Conservation (phyloP, 306 rosid genomes). For the Carpinus viminea region DNA sequence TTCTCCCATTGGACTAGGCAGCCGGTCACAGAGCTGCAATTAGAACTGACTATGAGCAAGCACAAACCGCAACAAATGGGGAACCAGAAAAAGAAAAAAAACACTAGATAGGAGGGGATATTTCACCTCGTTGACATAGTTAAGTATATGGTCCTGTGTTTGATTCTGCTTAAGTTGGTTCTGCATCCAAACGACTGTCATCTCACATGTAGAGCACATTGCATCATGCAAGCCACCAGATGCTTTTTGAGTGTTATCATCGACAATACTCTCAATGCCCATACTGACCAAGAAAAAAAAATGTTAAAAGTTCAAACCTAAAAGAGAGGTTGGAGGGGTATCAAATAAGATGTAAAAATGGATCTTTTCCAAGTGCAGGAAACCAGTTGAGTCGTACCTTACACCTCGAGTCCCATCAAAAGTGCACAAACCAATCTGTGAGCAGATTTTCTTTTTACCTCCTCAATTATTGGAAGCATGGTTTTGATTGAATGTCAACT, state of each 20-base stretch:
- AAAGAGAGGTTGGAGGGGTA: neutral
- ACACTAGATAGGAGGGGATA: neutral
- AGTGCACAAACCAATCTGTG: slow-evolving; percentile 65
- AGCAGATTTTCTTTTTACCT: slow-evolving; percentile 47
- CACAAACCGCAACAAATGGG: neutral
- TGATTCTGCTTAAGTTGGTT: slow-evolving; percentile 56
- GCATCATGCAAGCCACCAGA: slow-evolving; percentile 35
- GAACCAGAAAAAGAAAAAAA: neutral
- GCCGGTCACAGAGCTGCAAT: slow-evolving; percentile 63
- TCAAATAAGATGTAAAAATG: neutral
- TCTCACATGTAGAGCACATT: slow-evolving; percentile 58
- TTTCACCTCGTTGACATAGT: slow-evolving; percentile 57
- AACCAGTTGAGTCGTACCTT: slow-evolving; percentile 39
- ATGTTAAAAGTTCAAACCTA: neutral
- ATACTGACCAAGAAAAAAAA: slow-evolving; percentile 22
- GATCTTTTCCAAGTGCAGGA: neutral
- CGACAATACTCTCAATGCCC: slow-evolving; percentile 56
- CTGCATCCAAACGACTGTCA: slow-evolving; percentile 75
- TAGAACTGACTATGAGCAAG: slow-evolving; percentile 17
- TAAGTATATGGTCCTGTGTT: slow-evolving; percentile 54
- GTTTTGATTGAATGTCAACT: neutral
- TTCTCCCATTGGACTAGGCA: slow-evolving; percentile 79
- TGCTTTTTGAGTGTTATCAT: slow-evolving; percentile 32
- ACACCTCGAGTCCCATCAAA: slow-evolving; percentile 56
- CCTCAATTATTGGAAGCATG: neutral